phyloP scores from a whole-genome alignment of 106 monocot genomes.

The Dactylorhiza incarnata region DNA sequence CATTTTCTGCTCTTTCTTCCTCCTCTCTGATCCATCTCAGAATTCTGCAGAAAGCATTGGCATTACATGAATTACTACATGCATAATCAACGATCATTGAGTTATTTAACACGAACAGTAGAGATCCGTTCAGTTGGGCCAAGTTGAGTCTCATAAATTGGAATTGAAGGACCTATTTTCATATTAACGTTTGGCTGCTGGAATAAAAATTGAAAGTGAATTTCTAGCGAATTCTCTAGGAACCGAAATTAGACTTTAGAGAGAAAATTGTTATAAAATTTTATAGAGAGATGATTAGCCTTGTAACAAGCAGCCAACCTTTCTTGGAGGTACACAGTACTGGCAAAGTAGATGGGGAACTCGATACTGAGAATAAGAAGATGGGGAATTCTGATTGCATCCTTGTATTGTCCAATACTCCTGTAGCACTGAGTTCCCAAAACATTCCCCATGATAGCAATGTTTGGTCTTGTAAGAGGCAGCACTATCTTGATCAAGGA shows the following conservation, averaged over 20 bases:
- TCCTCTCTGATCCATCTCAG: conserved; percentile 53
- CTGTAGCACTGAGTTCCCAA: conserved; percentile 40
- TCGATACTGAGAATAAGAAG: conserved; percentile 45
- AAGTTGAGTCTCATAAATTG: no score
- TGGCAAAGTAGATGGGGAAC: conserved; percentile 48
- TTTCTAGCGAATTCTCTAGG: no score
- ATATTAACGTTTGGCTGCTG: no score
- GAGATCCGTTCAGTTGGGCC: no score
- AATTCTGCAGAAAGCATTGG: conserved; percentile 21
- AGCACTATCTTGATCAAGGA: conserved; percentile 45
- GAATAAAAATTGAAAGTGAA: no score
- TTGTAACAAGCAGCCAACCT: conserved; percentile 14
- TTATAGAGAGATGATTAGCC: no score
- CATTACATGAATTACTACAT: not conserved
- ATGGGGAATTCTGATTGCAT: conserved; percentile 37
- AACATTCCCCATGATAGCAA: conserved; percentile 32
- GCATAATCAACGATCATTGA: no score
- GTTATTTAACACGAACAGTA: no score
- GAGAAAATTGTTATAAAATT: no score
- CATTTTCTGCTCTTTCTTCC: conserved; percentile 26
- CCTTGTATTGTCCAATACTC: conserved; percentile 39
- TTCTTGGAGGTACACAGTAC: conserved; percentile 47
- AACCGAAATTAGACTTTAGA: no score
- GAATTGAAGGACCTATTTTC: no score
- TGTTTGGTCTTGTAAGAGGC: conserved; percentile 48